Conservation (phyloP, 345 rosid species). For the Chamaenerion angustifolium region DNA sequence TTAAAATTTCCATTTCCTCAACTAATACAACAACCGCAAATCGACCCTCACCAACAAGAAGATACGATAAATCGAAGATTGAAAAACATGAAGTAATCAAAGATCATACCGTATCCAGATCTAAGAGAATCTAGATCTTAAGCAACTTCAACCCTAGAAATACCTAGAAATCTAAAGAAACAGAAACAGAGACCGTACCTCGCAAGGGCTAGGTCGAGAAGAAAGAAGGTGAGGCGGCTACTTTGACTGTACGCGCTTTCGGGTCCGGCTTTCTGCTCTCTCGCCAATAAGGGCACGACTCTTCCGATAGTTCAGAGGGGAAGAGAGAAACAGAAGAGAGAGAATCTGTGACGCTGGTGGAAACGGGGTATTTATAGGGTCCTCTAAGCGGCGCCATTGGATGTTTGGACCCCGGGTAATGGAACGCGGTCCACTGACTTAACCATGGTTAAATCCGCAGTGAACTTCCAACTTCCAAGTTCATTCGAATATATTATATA, state of each 20-base stretch:
- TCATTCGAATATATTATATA: too few relatives aligned
- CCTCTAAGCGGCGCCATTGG: neutral
- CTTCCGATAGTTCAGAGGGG: slow-evolving; percentile 1
- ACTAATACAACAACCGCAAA: too few relatives aligned
- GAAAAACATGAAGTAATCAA: too few relatives aligned
- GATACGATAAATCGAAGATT: too few relatives aligned
- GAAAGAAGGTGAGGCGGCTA: neutral
- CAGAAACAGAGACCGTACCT: neutral
- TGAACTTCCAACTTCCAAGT: too few relatives aligned
- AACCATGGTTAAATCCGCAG: neutral
- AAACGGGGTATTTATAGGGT: neutral
- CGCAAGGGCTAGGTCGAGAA: neutral
- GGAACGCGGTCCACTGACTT: neutral
- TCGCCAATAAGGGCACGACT: slow-evolving; percentile 2
- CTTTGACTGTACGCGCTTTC: neutral
- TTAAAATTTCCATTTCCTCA: too few relatives aligned
- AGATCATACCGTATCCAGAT: too few relatives aligned
- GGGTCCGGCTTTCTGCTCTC: slow-evolving; percentile 1
- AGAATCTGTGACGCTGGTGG: neutral
- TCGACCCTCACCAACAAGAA: too few relatives aligned
- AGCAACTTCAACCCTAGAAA: too few relatives aligned
- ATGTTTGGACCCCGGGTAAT: neutral
- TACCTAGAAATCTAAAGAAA: too few relatives aligned
- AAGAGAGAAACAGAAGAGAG: slow-evolving; percentile 4
- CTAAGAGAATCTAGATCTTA: too few relatives aligned